phyloP scores from a whole-genome alignment of 495 filamentous ascomycete species.

The Pyrenula massariospora region DNA sequence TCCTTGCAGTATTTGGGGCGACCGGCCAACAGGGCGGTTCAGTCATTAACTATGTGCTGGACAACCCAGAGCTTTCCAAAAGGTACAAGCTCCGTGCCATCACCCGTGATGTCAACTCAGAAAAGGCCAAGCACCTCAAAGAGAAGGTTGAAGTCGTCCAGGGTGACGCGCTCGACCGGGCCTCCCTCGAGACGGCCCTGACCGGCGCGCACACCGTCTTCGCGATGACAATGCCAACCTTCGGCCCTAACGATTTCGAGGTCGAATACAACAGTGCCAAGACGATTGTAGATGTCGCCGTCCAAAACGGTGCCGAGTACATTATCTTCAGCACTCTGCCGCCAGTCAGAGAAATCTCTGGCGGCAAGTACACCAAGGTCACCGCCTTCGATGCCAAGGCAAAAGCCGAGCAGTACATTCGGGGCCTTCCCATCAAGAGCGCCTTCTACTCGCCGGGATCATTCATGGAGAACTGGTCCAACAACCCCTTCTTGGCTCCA shows the following conservation, averaged over 20 bases:
- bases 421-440: constrained; percentile 24
- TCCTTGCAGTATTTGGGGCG: constrained; percentile 48
- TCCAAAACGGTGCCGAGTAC: constrained; percentile 28
- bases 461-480: constrained; percentile 41
- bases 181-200: constrained; percentile 30
- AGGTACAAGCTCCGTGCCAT: constrained; percentile 43
- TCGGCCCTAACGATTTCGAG: constrained; percentile 17
- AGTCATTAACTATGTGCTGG: constrained; percentile 37
- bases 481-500: constrained; percentile 3
- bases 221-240: constrained; percentile 28
- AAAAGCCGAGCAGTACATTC: constrained; percentile 32
- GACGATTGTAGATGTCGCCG: constrained; percentile 31
- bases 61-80: constrained; percentile 31
- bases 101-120: constrained; percentile 23
- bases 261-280: constrained; percentile 28
- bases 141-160: constrained; percentile 18
- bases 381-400: constrained; percentile 30
- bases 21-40: constrained; percentile 54
- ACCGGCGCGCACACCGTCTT: constrained; percentile 34
- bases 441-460: constrained; percentile 29
- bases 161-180: constrained; percentile 21
- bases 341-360: constrained; percentile 9
- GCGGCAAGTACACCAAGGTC: constrained; percentile 15
- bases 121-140: constrained; percentile 13
- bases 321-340: constrained; percentile 39